Evolutionary conservation across 345 rosid genomes (phyloP).

Genomic region (Clausena lansium): DNA sequence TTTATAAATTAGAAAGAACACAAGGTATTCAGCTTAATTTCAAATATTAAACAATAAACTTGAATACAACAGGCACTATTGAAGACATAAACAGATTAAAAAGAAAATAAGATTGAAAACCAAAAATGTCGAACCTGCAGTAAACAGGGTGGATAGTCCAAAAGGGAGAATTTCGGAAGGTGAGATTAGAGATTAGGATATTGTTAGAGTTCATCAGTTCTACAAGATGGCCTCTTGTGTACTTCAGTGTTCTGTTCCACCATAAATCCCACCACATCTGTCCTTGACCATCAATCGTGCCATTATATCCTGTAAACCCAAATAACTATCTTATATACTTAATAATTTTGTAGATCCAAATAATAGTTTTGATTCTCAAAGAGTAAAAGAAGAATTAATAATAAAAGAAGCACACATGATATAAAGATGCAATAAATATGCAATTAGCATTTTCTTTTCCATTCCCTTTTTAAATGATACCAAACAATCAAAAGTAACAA

Average conservation of each 20-base stretch:
- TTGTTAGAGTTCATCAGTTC: conserved; percentile 78
- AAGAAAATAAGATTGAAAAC: background rate
- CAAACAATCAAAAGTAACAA: background rate
- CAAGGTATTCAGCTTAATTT: background rate
- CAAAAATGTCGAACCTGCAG: conserved; percentile 60
- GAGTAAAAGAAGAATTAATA: background rate
- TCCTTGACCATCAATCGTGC: conserved; percentile 95
- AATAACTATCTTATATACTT: background rate
- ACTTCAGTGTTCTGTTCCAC: conserved; percentile 90
- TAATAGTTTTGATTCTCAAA: background rate
- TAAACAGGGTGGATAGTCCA: conserved; percentile 97
- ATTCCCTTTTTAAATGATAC: background rate
- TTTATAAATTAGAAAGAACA: background rate
- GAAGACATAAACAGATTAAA: background rate
- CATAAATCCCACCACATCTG: conserved; percentile 98
- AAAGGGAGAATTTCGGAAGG: conserved; percentile 83
- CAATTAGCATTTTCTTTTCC: background rate
- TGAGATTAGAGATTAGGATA: conserved; percentile 81
- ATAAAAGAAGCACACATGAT: background rate
- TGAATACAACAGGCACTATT: background rate
- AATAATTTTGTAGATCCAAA: background rate
- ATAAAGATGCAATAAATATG: background rate
- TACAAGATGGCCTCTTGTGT: conserved; percentile 93
- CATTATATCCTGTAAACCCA: conserved; percentile 69
- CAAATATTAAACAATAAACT: background rate